Evolutionary conservation across 164 flowering plant genomes (phyloP).

Genomic region (Vitis labrusca): DNA sequence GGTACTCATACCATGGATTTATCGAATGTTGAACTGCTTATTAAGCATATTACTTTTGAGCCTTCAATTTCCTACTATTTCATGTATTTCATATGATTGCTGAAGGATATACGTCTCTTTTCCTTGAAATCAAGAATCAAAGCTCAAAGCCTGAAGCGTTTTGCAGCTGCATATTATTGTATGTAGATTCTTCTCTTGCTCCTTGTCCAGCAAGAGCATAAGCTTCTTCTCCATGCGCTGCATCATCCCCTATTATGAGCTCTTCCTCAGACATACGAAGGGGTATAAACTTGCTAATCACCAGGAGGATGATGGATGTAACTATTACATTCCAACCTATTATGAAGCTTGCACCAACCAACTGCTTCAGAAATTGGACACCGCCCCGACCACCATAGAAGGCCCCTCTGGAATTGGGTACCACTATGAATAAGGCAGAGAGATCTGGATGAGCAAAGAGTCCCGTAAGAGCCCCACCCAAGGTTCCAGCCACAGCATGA

Average conservation of each 20-base stretch:
- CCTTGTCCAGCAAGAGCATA: conserved; percentile 30
- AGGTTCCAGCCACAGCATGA: conserved; percentile 34
- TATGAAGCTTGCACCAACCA: conserved; percentile 20
- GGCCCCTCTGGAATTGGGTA: conserved; percentile 26
- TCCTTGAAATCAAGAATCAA: neutral
- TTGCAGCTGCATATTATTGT: neutral
- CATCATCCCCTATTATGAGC: conserved; percentile 33
- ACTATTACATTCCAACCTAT: conserved; percentile 20
- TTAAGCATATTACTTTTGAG: no score
- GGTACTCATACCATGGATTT: no score
- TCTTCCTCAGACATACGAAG: conserved; percentile 29
- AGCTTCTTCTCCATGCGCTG: conserved; percentile 40
- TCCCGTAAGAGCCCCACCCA: conserved; percentile 38
- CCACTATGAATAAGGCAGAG: conserved; percentile 21
- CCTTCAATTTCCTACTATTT: no score
- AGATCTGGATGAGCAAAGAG: conserved; percentile 34
- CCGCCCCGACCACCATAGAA: conserved; percentile 19
- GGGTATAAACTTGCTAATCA: conserved; percentile 16
- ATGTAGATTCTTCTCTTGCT: neutral
- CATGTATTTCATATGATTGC: no score
- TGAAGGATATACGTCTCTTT: neutral
- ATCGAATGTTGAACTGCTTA: no score
- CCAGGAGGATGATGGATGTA: conserved; percentile 22
- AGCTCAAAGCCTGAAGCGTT: no score
- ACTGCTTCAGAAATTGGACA: conserved; percentile 22